Evolutionary conservation across 345 rosid species (phyloP).

Genomic region (Eutrema heterophyllum): DNA sequence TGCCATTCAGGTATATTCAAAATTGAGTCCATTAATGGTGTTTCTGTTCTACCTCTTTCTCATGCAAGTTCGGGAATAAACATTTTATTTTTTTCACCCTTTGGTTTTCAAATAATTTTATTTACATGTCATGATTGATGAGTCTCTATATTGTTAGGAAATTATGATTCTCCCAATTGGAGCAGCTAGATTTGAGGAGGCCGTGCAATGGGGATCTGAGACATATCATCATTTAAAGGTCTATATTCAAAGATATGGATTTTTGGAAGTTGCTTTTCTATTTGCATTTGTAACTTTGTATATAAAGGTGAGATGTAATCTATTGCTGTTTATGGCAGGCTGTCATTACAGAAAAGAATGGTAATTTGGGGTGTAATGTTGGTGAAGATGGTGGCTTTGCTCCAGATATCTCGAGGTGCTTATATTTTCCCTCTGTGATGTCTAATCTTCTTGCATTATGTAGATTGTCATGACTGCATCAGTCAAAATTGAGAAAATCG

Average conservation of each 20-base stretch:
- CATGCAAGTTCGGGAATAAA: background rate
- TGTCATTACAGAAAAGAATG: conserved; percentile 79
- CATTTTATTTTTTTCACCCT: background rate
- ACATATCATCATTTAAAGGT: conserved; percentile 97
- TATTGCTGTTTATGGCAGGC: conserved; percentile 56
- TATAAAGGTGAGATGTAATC: conserved; percentile 13
- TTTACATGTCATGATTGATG: background rate
- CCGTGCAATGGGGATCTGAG: conserved; percentile 94
- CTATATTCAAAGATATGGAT: conserved; percentile 19
- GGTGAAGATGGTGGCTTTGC: conserved; percentile 96
- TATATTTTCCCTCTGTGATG: conserved; percentile 9
- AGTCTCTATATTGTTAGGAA: conserved; percentile 49
- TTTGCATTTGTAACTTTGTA: background rate
- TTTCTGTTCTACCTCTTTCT: background rate
- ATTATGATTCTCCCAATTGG: conserved; percentile 90
- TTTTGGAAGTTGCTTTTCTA: conserved; percentile 8
- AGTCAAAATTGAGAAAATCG: background rate
- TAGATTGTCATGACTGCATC: background rate
- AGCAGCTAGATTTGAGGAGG: conserved; percentile 90
- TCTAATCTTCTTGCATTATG: conserved; percentile 9
- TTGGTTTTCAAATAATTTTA: background rate
- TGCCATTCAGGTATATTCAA: conserved; percentile 65
- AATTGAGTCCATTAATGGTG: background rate
- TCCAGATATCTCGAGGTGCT: conserved; percentile 85
- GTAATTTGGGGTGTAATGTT: conserved; percentile 70